Evolutionary conservation across 1,284 basidiomycete genomes (phyloP), one percentile per base, ranked within the genome.

Genomic region (Sporisorium reilianum): DNA sequence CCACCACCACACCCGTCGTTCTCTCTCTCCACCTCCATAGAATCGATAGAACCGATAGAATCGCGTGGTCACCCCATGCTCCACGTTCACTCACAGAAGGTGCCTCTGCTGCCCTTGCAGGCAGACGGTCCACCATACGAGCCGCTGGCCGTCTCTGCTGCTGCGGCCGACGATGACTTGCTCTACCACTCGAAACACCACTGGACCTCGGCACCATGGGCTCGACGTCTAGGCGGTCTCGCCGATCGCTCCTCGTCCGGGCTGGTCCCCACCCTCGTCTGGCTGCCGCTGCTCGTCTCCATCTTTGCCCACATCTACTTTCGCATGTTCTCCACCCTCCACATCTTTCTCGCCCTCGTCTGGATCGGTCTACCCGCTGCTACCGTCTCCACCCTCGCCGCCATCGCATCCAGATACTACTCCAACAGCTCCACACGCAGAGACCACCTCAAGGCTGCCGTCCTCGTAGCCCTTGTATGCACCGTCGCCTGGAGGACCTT

Each of bases 271-370:
- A 18, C 34, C 5, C 46, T 68, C 20, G 55, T 68, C 38, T 46
- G 45, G 12, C 22, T 68, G 22, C 66, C 66, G 16, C 25, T 68
- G 5, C 14, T 63, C 41, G 26, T 50, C 18, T 68, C 66, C 1
- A 59, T 63, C 38, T 20, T 56, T 20, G 66, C 60, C 2, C 66
- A 68, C 52, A 34, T 68, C 52, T 68, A 68, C 56, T 68, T 68
- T 12, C 45, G 26, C 0, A 63, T 68, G 66, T 68, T 68, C 52
- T 68, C 66, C 2, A 68, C 66, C 14, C 30, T 68, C 5, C 66
- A 68, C 42, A 52, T 68, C 51, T 68, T 58, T 18, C 60, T 68
- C 5, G 66, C 66, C 1, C 25, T 68, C 25, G 66, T 59, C 46
- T 68, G 66, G 66, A 36, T 68, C 14, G 66, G 66, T 36, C 20